phyloP scores from a whole-genome alignment of 148 eudicot species.

The Rhododendron ferrugineum region DNA sequence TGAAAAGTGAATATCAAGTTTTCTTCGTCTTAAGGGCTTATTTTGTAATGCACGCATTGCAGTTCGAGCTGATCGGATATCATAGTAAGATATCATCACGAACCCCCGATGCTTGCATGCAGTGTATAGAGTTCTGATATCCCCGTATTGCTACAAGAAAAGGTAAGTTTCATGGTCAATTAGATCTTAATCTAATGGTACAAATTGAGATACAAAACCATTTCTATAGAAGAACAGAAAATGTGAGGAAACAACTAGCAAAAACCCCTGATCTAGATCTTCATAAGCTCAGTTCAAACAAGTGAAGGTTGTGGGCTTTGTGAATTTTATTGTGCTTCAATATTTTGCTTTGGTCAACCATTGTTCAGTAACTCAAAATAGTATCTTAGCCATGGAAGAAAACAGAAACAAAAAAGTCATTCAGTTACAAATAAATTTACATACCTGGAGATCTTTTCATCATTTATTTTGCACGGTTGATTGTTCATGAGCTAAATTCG shows the following conservation, averaged over 20 bases:
- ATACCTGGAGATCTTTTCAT: not conserved
- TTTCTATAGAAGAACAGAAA: not conserved
- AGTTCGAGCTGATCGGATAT: conserved; percentile 59
- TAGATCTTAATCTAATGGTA: not conserved
- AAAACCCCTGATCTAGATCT: not conserved
- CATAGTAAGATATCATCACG: conserved; percentile 68
- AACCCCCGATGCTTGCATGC: conserved; percentile 67
- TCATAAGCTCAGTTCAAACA: not conserved
- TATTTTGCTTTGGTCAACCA: not conserved
- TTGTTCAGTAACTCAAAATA: not conserved
- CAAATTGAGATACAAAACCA: not conserved
- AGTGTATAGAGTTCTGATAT: conserved; percentile 51
- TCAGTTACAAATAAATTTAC: not conserved
- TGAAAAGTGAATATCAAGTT: conserved; percentile 58
- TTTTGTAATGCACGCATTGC: conserved; percentile 53
- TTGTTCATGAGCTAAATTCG: not conserved
- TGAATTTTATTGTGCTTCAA: not conserved
- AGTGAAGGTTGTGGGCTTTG: not conserved
- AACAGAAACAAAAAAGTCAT: not conserved
- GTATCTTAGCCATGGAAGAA: not conserved
- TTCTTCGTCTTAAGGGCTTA: conserved; percentile 52
- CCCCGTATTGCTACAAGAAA: conserved; percentile 48
- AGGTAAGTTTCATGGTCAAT: conserved; percentile 2
- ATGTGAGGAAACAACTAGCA: not conserved
- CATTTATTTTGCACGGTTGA: not conserved